These are phyloP conservation scores for Quercus alba DNA, from an alignment of 306 rosid species.

Conservation along the genomic window DNA sequence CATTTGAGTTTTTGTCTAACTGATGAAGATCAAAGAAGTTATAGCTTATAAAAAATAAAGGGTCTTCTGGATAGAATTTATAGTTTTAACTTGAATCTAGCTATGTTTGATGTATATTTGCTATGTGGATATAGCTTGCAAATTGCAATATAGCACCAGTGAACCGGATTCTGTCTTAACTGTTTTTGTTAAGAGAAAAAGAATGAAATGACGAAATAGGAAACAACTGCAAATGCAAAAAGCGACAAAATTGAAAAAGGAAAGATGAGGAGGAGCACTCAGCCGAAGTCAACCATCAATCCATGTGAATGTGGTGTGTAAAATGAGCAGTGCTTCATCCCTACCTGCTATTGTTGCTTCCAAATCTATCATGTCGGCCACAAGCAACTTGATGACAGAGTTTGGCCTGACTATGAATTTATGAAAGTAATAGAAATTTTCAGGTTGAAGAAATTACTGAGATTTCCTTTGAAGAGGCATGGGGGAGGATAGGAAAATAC, in stretches of 20 bases:
- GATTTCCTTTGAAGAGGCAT: too few relatives aligned
- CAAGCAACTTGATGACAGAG: neutral
- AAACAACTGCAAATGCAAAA: neutral
- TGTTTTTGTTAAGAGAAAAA: neutral
- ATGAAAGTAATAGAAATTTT: neutral
- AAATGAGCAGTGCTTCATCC: neutral
- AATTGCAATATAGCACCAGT: constrained; percentile 3
- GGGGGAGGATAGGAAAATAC: too few relatives aligned
- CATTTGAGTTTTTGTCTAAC: neutral
- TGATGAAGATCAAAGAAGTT: constrained; percentile 1
- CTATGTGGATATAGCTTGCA: constrained; percentile 5
- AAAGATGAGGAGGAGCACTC: neutral
- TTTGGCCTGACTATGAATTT: neutral
- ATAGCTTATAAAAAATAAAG: neutral
- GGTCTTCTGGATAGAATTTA: neutral
- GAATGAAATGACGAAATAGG: neutral
- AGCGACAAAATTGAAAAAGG: neutral
- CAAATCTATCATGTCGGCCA: neutral
- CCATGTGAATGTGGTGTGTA: neutral
- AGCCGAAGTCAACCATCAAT: neutral
- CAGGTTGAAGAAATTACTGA: too few relatives aligned
- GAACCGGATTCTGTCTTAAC: neutral
- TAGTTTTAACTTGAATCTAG: neutral
- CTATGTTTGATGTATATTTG: neutral
- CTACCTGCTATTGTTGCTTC: neutral